Evolutionary conservation across 2,329 filamentous ascomycete species (phyloP), one percentile per base, ranked within the genome.

Genomic region (Verticillium nubilum): DNA sequence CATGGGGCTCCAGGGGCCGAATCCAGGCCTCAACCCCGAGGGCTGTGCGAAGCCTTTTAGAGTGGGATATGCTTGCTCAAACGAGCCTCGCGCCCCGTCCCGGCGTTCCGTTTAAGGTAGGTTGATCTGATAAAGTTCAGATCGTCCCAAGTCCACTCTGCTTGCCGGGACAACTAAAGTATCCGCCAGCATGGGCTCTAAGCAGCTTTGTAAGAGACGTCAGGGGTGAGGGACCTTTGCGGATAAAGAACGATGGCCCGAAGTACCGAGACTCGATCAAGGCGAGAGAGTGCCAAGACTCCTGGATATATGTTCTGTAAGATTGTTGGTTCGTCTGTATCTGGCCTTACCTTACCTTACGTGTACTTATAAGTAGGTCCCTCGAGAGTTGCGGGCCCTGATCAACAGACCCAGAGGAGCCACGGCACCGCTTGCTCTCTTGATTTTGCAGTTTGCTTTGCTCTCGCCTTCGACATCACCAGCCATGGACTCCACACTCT

Each of bases 401-500:
- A 31, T 5, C 5, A 12, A 6, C 17, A 47, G n/a, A 10, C 5
- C 13, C 42, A 23, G 9, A 7, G 19, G 5, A n/a, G 9, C 6
- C 42, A 47, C 42, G 42, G 42, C 42, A 47, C n/a, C n/a, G n/a
- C 42, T 25, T 47, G n/a, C 42, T 47, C 19, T 47, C 42, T 47
- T 47, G 42, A 23, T 47, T 12, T 23, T 10, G n/a, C 42, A 47
- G 42, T 47, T 23, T 31, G 9, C n/a, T 47, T 47, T 47, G 19
- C n/a, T 23, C 19, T 47, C 19, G 42, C 42, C 42, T 12, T 13
- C 10, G 12, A 31, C 19, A 58, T 52, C 12, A 58, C 37, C 12
- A 56, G 57, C 55, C 56, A 63, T 63, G 62, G 60, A 62, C 33
- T 62, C 62, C 13, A 19, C 62, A 52, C 54, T 29, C 52, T 63